Base-by-base conservation (phyloP, 495 filamentous ascomycete species). In the Penicillium waksmanii region DNA sequence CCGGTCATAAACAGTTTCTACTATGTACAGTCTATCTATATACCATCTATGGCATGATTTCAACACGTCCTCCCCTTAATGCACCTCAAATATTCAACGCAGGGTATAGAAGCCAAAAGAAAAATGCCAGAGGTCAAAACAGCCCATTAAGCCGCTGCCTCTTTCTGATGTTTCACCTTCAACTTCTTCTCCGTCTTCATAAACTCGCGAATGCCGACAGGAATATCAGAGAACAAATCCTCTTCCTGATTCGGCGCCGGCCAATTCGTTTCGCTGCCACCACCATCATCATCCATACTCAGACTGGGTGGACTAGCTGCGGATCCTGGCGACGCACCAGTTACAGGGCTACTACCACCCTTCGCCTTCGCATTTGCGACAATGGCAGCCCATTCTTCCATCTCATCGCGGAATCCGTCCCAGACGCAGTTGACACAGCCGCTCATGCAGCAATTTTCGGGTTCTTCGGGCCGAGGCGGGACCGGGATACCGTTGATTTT, bases 381-480 rank as follows among this genome's bases (percentile, higher is more conserved):
- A 55, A 81, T 78, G 3, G 72, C 77, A 23, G 86, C 90, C 91
- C 92, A 97, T 46, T 89, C 89, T 68, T 98, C 93, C 75, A 97
- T 79, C 56, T 96, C 93, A 60, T 98, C 93, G 4, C 92, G 80
- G 74, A 87, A 96, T 44, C 82, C 79, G 71, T 97, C 94, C 94
- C 94, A 98, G 11, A 96, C 94, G 72, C 95, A 98, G 70, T 98
- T 93, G 31, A 97, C 93, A 71, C 95, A 98, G 27, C 95, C 95
- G 65, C 88, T 92, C 95, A 98, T 98, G 76, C 95, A 98, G 83
- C 95, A 98, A 73, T 98, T 97, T 71, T 97, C 95, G 13, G 95
- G 95, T 72, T 98, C 95, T 53, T 86, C 82, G 8, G 95, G 95
- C 13, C 83, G 80, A 17, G 92, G 92, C 11, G 93, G 93, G 4